Percentiles rank a stretch among this genome's conserved stretches.
Conservation (phyloP, 2,329 filamentous ascomycete genomes). For the Lasiodiplodia hormozganensis region DNA sequence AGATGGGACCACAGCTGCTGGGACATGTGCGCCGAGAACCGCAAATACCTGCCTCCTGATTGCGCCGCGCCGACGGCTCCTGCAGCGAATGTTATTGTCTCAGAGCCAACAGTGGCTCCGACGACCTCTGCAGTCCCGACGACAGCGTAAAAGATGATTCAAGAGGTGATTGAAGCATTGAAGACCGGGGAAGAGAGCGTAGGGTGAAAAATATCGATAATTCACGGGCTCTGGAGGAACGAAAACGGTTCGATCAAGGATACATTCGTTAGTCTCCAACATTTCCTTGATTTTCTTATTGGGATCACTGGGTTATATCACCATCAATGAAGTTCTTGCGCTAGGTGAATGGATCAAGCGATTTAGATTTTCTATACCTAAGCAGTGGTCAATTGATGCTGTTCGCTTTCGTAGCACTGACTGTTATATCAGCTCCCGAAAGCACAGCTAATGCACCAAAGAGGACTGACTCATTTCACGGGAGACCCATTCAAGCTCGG, state of each 20-base stretch:
- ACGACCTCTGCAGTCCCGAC: background rate
- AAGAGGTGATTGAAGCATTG: too few relatives aligned
- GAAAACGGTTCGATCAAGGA: too few relatives aligned
- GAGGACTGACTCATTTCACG: background rate
- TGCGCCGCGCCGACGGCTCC: background rate
- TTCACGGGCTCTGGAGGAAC: too few relatives aligned
- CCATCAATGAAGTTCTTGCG: too few relatives aligned
- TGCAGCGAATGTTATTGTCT: background rate
- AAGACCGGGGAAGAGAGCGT: too few relatives aligned
- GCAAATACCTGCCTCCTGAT: background rate
- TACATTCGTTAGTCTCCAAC: too few relatives aligned
- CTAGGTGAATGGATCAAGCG: background rate
- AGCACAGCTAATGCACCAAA: background rate
- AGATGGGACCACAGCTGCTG: background rate
- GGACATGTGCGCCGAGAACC: slow-evolving; percentile 13
- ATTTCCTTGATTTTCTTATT: background rate
- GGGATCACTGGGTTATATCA: background rate
- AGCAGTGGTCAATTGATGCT: slow-evolving; percentile 1
- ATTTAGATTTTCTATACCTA: background rate
- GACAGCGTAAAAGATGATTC: background rate
- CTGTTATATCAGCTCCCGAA: background rate
- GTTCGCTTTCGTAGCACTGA: background rate
- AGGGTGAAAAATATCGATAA: too few relatives aligned
- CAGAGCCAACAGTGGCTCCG: background rate
- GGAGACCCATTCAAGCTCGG: background rate